phyloP scores from a whole-genome alignment of 192 early-diverging fungal species.

The Ambispora gerdemannii region DNA sequence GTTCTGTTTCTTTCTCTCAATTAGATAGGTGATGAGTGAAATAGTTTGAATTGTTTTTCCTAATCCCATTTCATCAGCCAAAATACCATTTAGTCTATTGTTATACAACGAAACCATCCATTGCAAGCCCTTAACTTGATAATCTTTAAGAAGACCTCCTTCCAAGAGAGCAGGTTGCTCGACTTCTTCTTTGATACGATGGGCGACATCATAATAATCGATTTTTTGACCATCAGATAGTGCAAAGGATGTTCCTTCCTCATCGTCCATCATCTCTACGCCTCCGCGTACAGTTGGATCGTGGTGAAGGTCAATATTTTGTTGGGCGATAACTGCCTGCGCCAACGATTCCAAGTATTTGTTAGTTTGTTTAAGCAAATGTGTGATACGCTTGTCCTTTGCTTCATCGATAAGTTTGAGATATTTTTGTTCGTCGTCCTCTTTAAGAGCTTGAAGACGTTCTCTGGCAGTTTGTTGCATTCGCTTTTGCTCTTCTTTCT shows the following conservation, averaged over 20 bases:
- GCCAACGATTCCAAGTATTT: constrained; percentile 79
- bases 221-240: constrained; percentile 46
- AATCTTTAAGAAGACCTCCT: constrained; percentile 93
- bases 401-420: constrained; percentile 90
- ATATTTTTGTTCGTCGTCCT: constrained; percentile 97
- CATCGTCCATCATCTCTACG: constrained; percentile 51
- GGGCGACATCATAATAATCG: constrained; percentile 88
- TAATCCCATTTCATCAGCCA: constrained; percentile 95
- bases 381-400: constrained; percentile 94
- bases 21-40: constrained; percentile 91
- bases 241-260: constrained; percentile 31
- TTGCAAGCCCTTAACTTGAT: constrained; percentile 94
- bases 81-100: constrained; percentile 95
- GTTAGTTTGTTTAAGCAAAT: constrained; percentile 88
- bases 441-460: constrained; percentile 94
- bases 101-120: constrained; percentile 99
- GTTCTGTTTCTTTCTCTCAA: constrained; percentile 90
- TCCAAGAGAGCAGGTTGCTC: constrained; percentile 81
- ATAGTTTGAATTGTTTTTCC: constrained; percentile 95
- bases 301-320: constrained; percentile 52
- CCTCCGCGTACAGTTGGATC: constrained; percentile 44
- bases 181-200: constrained; percentile 77
- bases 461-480: constrained; percentile 82
- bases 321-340: constrained; percentile 82
- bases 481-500: constrained; percentile 94